These are phyloP conservation scores for Floccularia luteovirens DNA, from an alignment of 768 basidiomycete genomes.

Conservation along the genomic window DNA sequence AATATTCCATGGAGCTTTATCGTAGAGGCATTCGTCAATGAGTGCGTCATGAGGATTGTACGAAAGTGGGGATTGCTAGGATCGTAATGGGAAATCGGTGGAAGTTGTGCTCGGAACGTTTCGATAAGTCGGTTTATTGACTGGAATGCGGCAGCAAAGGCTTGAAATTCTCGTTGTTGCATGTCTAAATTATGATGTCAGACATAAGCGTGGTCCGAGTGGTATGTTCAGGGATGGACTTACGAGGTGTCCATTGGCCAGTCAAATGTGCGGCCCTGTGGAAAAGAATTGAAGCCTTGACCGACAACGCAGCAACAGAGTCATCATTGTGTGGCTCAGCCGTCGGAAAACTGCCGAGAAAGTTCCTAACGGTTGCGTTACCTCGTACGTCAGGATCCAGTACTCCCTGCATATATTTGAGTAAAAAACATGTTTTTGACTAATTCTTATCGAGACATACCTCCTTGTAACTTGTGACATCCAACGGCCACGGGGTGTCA, in stretches of 20 bases:
- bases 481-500: constrained; percentile 49
- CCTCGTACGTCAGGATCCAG: constrained; percentile 36
- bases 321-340: constrained; percentile 23
- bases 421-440: constrained; percentile 6
- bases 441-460: constrained; percentile 13
- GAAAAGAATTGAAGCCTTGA: constrained; percentile 51
- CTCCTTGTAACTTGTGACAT: constrained; percentile 28
- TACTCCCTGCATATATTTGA: constrained; percentile 26
- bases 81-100: constrained; percentile 21
- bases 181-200: constrained; percentile 22
- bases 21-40: constrained; percentile 37
- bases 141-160: constrained; percentile 34
- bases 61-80: constrained; percentile 25
- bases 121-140: constrained; percentile 40
- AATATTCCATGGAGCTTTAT: constrained; percentile 48
- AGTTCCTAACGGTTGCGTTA: constrained; percentile 40
- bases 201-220: constrained; percentile 1
- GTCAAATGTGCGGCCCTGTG: constrained; percentile 50
- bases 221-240: constrained; percentile 10
- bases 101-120: constrained; percentile 25
- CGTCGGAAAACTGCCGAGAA: constrained; percentile 28
- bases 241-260: constrained; percentile 37
- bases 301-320: constrained; percentile 32
- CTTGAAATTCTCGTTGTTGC: constrained; percentile 29
- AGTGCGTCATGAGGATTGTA: constrained; percentile 35